A percentile compares a stretch with the other conserved stretches of the same genome.
These are phyloP conservation scores for Coccinonectria pachysandricola DNA, from an alignment of 2,329 filamentous ascomycete genomes.

Conservation along the genomic window DNA sequence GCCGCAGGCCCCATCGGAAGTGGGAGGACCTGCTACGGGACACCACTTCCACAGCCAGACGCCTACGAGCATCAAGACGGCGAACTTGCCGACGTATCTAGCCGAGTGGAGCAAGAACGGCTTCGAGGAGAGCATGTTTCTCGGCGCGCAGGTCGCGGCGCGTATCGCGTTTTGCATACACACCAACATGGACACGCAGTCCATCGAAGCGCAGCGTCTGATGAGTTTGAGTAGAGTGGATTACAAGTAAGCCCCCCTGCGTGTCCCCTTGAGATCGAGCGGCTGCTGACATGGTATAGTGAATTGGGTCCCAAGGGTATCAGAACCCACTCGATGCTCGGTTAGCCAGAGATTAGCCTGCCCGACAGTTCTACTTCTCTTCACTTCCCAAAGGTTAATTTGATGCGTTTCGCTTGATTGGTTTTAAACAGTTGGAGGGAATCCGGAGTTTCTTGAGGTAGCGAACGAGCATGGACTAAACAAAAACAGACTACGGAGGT, in stretches of 20 bases:
- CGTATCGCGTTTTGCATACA: conserved; percentile 49
- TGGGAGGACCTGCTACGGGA: conserved; percentile 23
- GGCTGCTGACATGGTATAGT: conserved; percentile 23
- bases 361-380: too few species aligned
- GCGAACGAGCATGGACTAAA: not conserved
- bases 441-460: not conserved
- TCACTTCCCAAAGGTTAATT: conserved; percentile 6
- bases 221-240: conserved; percentile 50
- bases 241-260: conserved; percentile 42
- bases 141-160: conserved; percentile 79
- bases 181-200: conserved; percentile 41
- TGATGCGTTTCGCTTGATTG: conserved; percentile 2
- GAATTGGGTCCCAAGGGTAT: conserved; percentile 46
- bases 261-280: not conserved
- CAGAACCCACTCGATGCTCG: conserved; percentile 43
- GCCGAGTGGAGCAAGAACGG: conserved; percentile 79
- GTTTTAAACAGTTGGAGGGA: conserved; percentile 4
- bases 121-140: conserved; percentile 73
- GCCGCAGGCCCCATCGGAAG: conserved; percentile 31
- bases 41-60: conserved; percentile 57
- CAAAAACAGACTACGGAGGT: too few species aligned
- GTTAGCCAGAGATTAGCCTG: conserved; percentile 20
- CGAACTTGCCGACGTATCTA: conserved; percentile 73
- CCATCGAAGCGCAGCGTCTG: conserved; percentile 40
- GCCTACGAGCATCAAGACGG: conserved; percentile 72